phyloP scores from a whole-genome alignment of 1,284 basidiomycete genomes.

The Pisolithus thermaeus region DNA sequence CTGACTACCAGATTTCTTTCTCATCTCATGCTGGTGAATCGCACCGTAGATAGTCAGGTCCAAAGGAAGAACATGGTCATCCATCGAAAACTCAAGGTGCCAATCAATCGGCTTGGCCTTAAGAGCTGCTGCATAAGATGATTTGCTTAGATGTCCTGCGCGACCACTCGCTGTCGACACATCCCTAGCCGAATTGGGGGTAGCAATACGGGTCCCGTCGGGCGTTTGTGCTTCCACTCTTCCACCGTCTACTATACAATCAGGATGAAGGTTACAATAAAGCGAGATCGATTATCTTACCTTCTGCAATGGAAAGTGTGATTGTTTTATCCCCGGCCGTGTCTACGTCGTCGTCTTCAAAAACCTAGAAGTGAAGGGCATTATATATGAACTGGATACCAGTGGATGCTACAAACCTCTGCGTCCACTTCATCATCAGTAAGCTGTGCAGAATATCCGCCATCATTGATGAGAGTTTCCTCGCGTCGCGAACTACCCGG shows the following conservation, averaged over 20 bases:
- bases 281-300: conserved; percentile 33
- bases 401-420: conserved; percentile 35
- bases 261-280: background rate
- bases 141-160: conserved; percentile 42
- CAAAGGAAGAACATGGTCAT: conserved; percentile 75
- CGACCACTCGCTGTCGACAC: conserved; percentile 31
- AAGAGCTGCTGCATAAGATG: conserved; percentile 90
- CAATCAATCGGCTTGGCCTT: conserved; percentile 91
- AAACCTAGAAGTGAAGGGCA: conserved; percentile 38
- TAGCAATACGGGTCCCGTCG: conserved; percentile 89
- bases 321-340: conserved; percentile 76
- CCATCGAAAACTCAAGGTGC: conserved; percentile 95
- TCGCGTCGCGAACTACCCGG: conserved; percentile 26
- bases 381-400: conserved; percentile 1
- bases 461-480: conserved; percentile 56
- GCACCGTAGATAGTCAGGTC: conserved; percentile 95
- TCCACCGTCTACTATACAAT: conserved; percentile 60
- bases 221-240: conserved; percentile 94
- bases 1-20: conserved; percentile 57
- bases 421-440: conserved; percentile 80
- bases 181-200: conserved; percentile 58
- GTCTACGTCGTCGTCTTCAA: conserved; percentile 68
- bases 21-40: conserved; percentile 82
- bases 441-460: conserved; percentile 63
- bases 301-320: conserved; percentile 76